Percentiles rank a stretch among this genome's conserved stretches.
Conservation (phyloP, 176 grass and related monocot genomes). For the Triticum turgidum region DNA sequence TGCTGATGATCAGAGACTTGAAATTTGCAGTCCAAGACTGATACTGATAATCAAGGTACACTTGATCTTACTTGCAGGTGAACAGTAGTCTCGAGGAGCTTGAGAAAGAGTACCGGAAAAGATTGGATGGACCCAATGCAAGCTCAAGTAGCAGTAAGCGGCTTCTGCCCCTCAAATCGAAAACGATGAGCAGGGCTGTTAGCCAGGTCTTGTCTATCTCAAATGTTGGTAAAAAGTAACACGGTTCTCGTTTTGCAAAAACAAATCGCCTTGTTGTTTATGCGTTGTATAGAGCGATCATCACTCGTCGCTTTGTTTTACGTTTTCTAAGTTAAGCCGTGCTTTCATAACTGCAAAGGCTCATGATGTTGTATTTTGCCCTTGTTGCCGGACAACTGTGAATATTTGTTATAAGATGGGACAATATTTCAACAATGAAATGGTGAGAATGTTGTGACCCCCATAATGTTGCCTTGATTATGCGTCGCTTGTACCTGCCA, state of each 20-base stretch:
- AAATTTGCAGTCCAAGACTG: neutral
- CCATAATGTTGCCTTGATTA: no score
- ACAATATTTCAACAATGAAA: neutral
- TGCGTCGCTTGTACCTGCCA: neutral
- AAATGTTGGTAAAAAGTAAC: conserved; percentile 31
- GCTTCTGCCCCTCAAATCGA: conserved; percentile 45
- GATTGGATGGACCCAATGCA: conserved; percentile 31
- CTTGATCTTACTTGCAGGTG: conserved; percentile 51
- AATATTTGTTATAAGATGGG: neutral
- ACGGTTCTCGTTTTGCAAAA: neutral
- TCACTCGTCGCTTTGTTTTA: neutral
- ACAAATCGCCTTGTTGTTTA: neutral
- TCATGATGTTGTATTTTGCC: conserved; percentile 1
- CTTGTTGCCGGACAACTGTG: neutral
- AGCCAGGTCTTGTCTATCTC: conserved; percentile 43
- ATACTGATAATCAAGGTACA: neutral
- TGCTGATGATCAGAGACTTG: neutral
- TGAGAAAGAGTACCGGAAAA: conserved; percentile 63
- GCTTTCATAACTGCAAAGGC: neutral
- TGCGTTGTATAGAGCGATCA: neutral
- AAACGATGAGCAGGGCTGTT: conserved; percentile 49
- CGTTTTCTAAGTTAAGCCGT: neutral
- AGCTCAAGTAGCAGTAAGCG: conserved; percentile 41
- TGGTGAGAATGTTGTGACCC: neutral
- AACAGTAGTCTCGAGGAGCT: conserved; percentile 63